Conservation (phyloP, 768 basidiomycete species). For the Gloeostereum incarnatum region DNA sequence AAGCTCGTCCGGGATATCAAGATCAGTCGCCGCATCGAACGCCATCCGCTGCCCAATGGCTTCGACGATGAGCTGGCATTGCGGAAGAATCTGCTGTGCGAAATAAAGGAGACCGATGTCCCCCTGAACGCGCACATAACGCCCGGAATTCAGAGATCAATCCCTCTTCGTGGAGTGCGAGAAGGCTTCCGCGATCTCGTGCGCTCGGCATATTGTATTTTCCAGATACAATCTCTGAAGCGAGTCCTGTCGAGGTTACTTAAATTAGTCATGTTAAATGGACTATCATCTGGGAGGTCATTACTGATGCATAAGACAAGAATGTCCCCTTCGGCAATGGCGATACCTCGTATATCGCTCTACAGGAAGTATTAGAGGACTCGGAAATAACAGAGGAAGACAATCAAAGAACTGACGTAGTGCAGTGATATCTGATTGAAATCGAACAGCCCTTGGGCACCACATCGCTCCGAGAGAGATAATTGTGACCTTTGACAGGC, state of each 20-base stretch:
- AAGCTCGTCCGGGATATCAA: constrained; percentile 17
- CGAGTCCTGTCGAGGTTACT: constrained; percentile 15
- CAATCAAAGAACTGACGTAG: constrained; percentile 16
- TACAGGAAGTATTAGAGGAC: constrained; percentile 10
- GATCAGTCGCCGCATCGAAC: constrained; percentile 15
- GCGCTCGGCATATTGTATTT: constrained; percentile 12
- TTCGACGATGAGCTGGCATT: constrained; percentile 18
- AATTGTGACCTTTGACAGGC: constrained; percentile 10
- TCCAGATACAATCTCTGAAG: constrained; percentile 15
- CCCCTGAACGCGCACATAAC: background rate
- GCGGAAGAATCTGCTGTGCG: constrained; percentile 25
- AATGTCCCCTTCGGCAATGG: constrained; percentile 37
- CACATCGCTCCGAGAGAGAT: constrained; percentile 25
- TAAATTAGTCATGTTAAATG: no score
- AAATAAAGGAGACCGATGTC: constrained; percentile 10
- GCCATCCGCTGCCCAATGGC: constrained; percentile 20
- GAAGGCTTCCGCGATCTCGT: constrained; percentile 9
- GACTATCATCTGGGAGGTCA: constrained; percentile 2
- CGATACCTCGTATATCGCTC: constrained; percentile 26
- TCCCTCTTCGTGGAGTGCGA: constrained; percentile 13
- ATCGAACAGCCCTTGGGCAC: constrained; percentile 32
- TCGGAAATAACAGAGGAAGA: no score
- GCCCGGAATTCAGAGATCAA: constrained; percentile 6
- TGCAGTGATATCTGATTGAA: constrained; percentile 22
- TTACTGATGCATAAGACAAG: constrained; percentile 28